Evolutionary conservation across 2,329 filamentous ascomycete species (phyloP).

Genomic region (Botrytis squamosa): DNA sequence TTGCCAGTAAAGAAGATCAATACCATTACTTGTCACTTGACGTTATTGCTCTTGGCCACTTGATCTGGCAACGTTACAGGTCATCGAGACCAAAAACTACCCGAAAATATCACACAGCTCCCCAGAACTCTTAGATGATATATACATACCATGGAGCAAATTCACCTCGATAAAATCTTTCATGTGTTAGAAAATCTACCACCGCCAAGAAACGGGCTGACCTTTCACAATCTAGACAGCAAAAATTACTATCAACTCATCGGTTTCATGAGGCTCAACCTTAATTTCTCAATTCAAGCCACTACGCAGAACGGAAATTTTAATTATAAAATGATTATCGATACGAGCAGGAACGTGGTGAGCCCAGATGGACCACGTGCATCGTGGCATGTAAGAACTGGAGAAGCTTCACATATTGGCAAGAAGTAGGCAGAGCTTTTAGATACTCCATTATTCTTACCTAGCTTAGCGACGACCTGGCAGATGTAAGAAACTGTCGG

Average conservation of each 20-base stretch:
- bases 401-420: not conserved
- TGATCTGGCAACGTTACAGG: not conserved
- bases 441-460: not conserved
- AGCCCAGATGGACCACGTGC: not conserved
- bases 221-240: not conserved
- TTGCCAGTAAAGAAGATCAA: not conserved
- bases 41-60: not conserved
- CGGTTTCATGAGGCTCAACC: not conserved
- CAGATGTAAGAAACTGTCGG: too few relatives aligned
- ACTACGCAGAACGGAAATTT: not conserved
- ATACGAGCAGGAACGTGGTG: not conserved
- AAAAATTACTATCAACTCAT: not conserved
- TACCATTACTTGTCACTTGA: not conserved
- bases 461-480: not conserved
- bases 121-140: accelerated
- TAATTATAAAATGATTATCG: not conserved
- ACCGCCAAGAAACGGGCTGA: not conserved
- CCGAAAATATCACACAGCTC: too few relatives aligned
- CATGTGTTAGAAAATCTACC: not conserved
- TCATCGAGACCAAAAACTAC: too few relatives aligned
- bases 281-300: too few relatives aligned
- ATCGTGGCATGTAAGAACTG: not conserved
- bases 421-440: not conserved
- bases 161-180: not conserved
- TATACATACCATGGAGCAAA: not conserved